These are phyloP conservation scores for Anthracocystis panici-leucophaei DNA, from an alignment of 1,284 basidiomycete genomes.

Conservation along the genomic window DNA sequence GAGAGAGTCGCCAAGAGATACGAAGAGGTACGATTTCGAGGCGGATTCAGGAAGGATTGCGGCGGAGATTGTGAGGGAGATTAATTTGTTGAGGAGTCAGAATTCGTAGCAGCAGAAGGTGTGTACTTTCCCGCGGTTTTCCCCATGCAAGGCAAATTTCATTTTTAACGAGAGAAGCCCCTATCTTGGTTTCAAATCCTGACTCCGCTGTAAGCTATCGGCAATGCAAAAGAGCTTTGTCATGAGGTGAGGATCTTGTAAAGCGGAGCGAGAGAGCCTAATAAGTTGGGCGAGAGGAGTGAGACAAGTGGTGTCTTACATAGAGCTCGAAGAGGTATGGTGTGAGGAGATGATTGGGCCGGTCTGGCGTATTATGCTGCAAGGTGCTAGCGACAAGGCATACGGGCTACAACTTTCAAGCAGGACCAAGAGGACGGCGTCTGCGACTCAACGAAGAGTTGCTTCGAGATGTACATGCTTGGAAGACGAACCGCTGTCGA, in stretches of 20 bases:
- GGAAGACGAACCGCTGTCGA: too few species aligned
- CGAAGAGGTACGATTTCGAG: constrained; percentile 96
- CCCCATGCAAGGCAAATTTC: constrained; percentile 9
- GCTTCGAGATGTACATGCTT: too few species aligned
- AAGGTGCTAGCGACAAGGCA: too few species aligned
- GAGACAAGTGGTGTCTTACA: constrained; percentile 6
- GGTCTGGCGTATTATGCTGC: too few species aligned
- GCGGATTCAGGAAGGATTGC: constrained; percentile 86
- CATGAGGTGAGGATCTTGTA: too few species aligned
- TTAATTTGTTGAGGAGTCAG: constrained; percentile 48
- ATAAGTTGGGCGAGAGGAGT: neutral
- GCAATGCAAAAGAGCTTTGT: constrained; percentile 4
- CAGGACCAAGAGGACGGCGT: too few species aligned
- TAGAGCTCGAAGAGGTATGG: constrained; percentile 1
- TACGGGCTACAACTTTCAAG: too few species aligned
- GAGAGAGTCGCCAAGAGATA: constrained; percentile 75
- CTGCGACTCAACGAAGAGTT: too few species aligned
- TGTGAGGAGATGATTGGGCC: too few species aligned
- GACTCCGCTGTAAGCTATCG: neutral
- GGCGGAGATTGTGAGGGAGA: constrained; percentile 73
- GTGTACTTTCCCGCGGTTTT: neutral
- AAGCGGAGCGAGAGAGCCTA: too few species aligned
- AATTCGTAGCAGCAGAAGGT: constrained; percentile 20
- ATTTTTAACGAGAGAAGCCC: constrained; percentile 11
- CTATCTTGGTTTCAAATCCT: constrained; percentile 29